phyloP scores from a whole-genome alignment of 257 asterid species.

The Leonotis leonurus region DNA sequence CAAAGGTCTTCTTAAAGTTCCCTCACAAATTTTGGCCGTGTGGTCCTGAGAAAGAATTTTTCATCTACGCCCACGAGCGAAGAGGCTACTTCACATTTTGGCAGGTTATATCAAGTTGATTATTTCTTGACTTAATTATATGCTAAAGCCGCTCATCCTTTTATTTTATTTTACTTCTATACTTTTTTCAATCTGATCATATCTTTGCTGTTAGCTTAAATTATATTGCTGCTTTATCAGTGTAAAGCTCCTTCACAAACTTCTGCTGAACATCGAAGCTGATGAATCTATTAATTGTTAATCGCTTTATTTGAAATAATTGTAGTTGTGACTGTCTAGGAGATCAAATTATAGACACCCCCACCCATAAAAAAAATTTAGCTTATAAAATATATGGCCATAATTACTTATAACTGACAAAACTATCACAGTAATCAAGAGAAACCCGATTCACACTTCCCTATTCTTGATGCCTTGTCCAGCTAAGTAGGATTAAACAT shows the following conservation, averaged over 20 bases:
- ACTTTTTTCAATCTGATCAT: background rate
- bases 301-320: background rate
- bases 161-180: background rate
- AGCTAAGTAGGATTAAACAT: background rate
- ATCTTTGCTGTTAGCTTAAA: background rate
- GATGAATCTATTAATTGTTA: background rate
- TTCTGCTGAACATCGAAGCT: background rate
- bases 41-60: constrained; percentile 84
- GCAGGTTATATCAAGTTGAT: constrained; percentile 52
- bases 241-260: background rate
- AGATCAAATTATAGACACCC: background rate
- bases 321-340: constrained; percentile 6
- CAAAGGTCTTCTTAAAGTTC: constrained; percentile 86
- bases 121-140: background rate
- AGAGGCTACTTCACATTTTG: constrained; percentile 96
- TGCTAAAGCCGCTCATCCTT: background rate
- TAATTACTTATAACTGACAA: constrained; percentile 7
- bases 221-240: background rate
- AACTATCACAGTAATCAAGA: constrained; percentile 6
- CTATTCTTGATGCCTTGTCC: constrained; percentile 9
- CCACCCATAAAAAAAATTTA: background rate
- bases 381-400: background rate
- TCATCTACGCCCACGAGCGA: constrained; percentile 78
- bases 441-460: background rate
- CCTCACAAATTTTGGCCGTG: constrained; percentile 79